Evolutionary conservation across 345 rosid species (phyloP).

Genomic region (Chamaenerion angustifolium): DNA sequence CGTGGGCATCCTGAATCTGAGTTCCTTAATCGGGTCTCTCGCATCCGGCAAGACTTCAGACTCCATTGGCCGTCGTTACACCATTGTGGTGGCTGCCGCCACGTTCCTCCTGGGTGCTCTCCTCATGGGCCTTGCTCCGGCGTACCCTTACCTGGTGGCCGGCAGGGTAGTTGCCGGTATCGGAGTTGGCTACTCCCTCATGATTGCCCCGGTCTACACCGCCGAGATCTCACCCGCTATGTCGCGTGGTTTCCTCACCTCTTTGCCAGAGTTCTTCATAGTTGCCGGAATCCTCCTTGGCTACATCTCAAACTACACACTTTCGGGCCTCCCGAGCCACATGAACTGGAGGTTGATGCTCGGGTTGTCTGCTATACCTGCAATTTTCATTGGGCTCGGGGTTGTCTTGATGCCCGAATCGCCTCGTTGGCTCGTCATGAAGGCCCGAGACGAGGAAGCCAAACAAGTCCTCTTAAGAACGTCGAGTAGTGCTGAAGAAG

Average conservation of each 20-base stretch:
- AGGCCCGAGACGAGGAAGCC: conserved; percentile 33
- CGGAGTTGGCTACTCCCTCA: conserved; percentile 47
- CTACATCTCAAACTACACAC: conserved; percentile 26
- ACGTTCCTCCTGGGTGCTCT: conserved; percentile 39
- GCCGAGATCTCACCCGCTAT: conserved; percentile 38
- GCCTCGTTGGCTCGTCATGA: conserved; percentile 50
- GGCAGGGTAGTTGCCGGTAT: conserved; percentile 46
- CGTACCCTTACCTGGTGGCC: conserved; percentile 29
- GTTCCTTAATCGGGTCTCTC: conserved; percentile 39
- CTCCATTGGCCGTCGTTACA: conserved; percentile 36
- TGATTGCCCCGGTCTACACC: conserved; percentile 45
- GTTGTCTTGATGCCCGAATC: conserved; percentile 37
- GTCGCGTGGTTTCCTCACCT: conserved; percentile 41
- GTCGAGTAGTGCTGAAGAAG: conserved; percentile 27
- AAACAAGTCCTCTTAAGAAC: conserved; percentile 21
- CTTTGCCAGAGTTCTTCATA: conserved; percentile 47
- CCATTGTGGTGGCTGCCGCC: conserved; percentile 36
- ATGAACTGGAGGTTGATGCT: conserved; percentile 44
- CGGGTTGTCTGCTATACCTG: conserved; percentile 34
- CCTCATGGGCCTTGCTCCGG: conserved; percentile 40
- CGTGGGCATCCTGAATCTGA: conserved; percentile 39
- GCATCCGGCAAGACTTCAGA: conserved; percentile 54
- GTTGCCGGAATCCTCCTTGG: conserved; percentile 38
- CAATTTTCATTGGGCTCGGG: conserved; percentile 17
- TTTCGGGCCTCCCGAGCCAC: conserved; percentile 21